Percentiles rank a stretch among this genome's conserved stretches.
These are phyloP conservation scores for Antarctomyces pellizariae DNA, from an alignment of 495 filamentous ascomycete genomes.

Conservation along the genomic window DNA sequence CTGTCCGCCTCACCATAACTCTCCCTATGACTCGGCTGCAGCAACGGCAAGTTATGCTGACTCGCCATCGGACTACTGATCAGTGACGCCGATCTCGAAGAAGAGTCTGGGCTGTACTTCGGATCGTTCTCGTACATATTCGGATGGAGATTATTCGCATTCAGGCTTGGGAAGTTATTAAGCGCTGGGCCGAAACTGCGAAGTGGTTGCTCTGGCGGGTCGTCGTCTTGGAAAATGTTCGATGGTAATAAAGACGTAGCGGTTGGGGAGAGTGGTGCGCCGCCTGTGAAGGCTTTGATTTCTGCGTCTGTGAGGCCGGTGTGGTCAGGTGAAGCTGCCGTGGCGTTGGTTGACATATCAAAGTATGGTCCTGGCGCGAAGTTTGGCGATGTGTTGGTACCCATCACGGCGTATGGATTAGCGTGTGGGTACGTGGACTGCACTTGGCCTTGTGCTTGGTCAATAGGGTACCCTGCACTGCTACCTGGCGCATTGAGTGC, in stretches of 20 bases:
- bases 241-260: conserved; percentile 59
- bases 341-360: conserved; percentile 17
- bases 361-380: conserved; percentile 29
- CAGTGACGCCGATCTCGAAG: conserved; percentile 34
- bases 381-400: conserved; percentile 20
- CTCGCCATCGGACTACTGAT: conserved; percentile 45
- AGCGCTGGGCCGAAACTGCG: conserved; percentile 16
- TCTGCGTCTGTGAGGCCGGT: conserved; percentile 19
- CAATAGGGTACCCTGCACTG: conserved; percentile 7
- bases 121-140: conserved; percentile 26
- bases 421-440: conserved; percentile 10
- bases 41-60: conserved; percentile 24
- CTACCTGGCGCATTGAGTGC: neutral
- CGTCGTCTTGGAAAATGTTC: conserved; percentile 57
- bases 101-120: conserved; percentile 51
- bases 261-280: conserved; percentile 59
- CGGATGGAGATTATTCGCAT: conserved; percentile 15
- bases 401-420: conserved; percentile 9
- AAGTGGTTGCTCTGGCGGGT: conserved; percentile 30
- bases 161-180: conserved; percentile 17
- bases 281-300: conserved; percentile 24
- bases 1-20: no score
- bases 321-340: conserved; percentile 10
- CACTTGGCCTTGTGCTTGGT: neutral
- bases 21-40: no score